Percentiles rank a stretch among this genome's conserved stretches.
These are phyloP conservation scores for Neonectria faginata DNA, from an alignment of 2,329 filamentous ascomycete genomes.

Conservation along the genomic window DNA sequence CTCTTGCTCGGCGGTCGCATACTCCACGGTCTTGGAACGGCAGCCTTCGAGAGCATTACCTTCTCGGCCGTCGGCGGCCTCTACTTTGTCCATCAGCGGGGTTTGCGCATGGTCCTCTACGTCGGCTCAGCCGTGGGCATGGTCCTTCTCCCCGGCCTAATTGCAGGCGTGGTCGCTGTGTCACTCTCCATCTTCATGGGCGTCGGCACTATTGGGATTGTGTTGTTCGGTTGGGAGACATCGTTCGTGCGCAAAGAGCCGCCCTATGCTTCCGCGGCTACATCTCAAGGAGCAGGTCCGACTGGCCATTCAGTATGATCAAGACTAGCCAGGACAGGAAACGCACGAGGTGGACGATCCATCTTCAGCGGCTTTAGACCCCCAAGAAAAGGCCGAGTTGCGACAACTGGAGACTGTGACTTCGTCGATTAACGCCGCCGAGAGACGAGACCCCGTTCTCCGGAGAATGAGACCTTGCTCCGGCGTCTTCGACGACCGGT, in stretches of 20 bases:
- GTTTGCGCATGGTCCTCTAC: slow-evolving; percentile 17
- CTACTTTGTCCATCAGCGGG: slow-evolving; percentile 29
- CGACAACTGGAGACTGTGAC: background rate
- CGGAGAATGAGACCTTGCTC: background rate
- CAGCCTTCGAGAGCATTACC: slow-evolving; percentile 26
- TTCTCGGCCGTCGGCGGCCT: slow-evolving; percentile 19
- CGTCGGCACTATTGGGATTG: background rate
- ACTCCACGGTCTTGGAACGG: slow-evolving; percentile 19
- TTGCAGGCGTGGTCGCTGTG: background rate
- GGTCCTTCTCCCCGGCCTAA: background rate
- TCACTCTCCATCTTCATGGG: background rate
- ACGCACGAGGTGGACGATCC: background rate
- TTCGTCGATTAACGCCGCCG: background rate
- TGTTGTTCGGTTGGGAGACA: slow-evolving; percentile 1
- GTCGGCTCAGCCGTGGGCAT: background rate
- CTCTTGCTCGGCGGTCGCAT: slow-evolving; percentile 13
- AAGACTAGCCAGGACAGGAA: background rate
- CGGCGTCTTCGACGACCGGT: background rate
- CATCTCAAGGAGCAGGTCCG: background rate
- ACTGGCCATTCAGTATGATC: background rate
- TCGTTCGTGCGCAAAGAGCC: background rate
- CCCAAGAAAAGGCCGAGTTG: background rate
- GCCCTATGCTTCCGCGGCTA: background rate
- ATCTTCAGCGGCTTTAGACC: background rate
- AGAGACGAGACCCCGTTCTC: background rate